Evolutionary conservation across 805 yeast species (phyloP).

Genomic region (Schizosaccharomyces japonicus): DNA sequence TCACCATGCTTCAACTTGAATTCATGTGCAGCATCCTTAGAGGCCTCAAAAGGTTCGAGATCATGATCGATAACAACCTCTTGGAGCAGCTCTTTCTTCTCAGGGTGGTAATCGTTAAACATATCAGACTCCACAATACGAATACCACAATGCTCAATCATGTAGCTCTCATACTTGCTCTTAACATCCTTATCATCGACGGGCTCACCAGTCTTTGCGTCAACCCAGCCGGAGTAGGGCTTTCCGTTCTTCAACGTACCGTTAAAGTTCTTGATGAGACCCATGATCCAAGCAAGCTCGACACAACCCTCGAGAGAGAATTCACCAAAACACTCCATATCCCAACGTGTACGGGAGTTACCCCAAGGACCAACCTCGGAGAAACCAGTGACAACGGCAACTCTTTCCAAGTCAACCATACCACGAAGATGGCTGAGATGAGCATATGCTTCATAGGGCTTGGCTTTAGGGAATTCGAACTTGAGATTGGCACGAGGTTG

Average conservation of each 20-base stretch:
- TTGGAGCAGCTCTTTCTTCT: constrained; percentile 76
- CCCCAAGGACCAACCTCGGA: constrained; percentile 99
- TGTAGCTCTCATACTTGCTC: constrained; percentile 68
- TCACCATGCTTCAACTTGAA: constrained; percentile 87
- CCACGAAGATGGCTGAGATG: constrained; percentile 46
- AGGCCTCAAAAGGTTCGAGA: constrained; percentile 82
- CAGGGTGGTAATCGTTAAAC: constrained; percentile 82
- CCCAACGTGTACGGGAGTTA: constrained; percentile 97
- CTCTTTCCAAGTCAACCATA: constrained; percentile 71
- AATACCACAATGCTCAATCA: constrained; percentile 85
- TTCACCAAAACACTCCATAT: constrained; percentile 88
- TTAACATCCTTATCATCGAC: constrained; percentile 89
- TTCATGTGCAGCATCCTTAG: constrained; percentile 85
- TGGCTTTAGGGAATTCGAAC: constrained; percentile 76
- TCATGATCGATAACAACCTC: constrained; percentile 94
- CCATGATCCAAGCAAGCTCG: constrained; percentile 99
- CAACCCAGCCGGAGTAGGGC: constrained; percentile 94
- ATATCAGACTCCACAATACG: constrained; percentile 90
- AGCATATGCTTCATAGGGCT: constrained; percentile 41
- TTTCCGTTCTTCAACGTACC: constrained; percentile 62
- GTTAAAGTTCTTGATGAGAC: constrained; percentile 80
- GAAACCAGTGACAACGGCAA: constrained; percentile 91
- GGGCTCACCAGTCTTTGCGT: constrained; percentile 73
- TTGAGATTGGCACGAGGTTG: constrained; percentile 90
- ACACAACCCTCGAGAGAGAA: constrained; percentile 93